These are phyloP conservation scores for Withania somnifera DNA, from an alignment of 305 asterid species.

Conservation along the genomic window DNA sequence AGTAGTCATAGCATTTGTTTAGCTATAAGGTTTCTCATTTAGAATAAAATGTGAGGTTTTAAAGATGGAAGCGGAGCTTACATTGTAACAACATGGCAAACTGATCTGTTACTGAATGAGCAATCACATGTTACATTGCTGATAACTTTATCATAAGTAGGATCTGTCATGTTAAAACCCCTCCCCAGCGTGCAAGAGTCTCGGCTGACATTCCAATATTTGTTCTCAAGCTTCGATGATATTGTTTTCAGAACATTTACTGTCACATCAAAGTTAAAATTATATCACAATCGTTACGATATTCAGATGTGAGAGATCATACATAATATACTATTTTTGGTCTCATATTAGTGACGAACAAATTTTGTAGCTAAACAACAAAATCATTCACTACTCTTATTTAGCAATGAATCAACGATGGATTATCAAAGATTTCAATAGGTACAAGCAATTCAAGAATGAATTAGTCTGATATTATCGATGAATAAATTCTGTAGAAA, in stretches of 20 bases:
- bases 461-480: too few relatives aligned
- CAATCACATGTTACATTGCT: constrained; percentile 57
- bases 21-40: background rate
- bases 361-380: background rate
- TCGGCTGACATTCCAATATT: constrained; percentile 37
- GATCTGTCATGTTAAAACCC: constrained; percentile 31
- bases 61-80: constrained; percentile 17
- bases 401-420: background rate
- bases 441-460: background rate
- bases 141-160: background rate
- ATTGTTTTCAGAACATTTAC: constrained; percentile 51
- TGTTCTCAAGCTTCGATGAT: constrained; percentile 42
- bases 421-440: background rate
- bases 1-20: background rate
- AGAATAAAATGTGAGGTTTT: background rate
- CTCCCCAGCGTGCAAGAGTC: constrained; percentile 33
- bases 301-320: background rate
- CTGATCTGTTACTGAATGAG: constrained; percentile 26
- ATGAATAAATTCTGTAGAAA: too few relatives aligned
- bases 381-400: background rate
- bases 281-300: background rate
- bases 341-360: background rate
- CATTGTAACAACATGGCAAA: constrained; percentile 75
- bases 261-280: constrained; percentile 17
- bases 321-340: background rate